Percentiles rank a stretch among this genome's conserved stretches.
phyloP scores from a whole-genome alignment of 2,329 filamentous ascomycete genomes.

The Didymella exigua region DNA sequence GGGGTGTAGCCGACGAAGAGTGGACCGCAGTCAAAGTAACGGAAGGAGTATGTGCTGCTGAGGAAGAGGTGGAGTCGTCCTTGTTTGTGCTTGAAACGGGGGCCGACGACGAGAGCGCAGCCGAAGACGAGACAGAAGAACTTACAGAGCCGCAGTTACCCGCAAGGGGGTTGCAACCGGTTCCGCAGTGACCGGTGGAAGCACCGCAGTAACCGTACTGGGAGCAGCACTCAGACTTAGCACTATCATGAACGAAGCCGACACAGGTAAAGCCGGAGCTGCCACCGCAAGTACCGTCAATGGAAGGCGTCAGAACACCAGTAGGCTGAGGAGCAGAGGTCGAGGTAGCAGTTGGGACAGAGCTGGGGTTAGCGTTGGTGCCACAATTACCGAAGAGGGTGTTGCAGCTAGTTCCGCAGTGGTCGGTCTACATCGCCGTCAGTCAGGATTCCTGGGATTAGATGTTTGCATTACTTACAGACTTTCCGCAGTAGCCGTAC shows the following conservation, averaged over 20 bases:
- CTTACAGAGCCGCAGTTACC: slow-evolving; percentile 20
- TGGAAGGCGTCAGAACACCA: slow-evolving; percentile 19
- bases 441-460: background rate
- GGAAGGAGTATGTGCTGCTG: slow-evolving; percentile 5
- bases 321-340: slow-evolving; percentile 17
- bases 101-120: slow-evolving; percentile 15
- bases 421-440: slow-evolving; percentile 1
- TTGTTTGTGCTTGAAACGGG: slow-evolving; percentile 16
- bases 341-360: slow-evolving; percentile 12
- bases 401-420: slow-evolving; percentile 29
- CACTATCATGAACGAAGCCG: slow-evolving; percentile 23
- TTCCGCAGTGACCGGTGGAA: slow-evolving; percentile 37
- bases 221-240: slow-evolving; percentile 54
- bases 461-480: background rate
- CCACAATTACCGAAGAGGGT: slow-evolving; percentile 35
- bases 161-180: slow-evolving; percentile 43
- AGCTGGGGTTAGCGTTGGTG: slow-evolving; percentile 13
- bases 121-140: slow-evolving; percentile 18
- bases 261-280: slow-evolving; percentile 33
- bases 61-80: slow-evolving; percentile 15
- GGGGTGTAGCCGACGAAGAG: slow-evolving; percentile 10
- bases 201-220: slow-evolving; percentile 51
- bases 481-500: slow-evolving; percentile 49
- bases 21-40: slow-evolving; percentile 16
- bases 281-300: slow-evolving; percentile 34